Conservation (phyloP, 2,329 filamentous ascomycete species). For the Fusarium sp. region DNA sequence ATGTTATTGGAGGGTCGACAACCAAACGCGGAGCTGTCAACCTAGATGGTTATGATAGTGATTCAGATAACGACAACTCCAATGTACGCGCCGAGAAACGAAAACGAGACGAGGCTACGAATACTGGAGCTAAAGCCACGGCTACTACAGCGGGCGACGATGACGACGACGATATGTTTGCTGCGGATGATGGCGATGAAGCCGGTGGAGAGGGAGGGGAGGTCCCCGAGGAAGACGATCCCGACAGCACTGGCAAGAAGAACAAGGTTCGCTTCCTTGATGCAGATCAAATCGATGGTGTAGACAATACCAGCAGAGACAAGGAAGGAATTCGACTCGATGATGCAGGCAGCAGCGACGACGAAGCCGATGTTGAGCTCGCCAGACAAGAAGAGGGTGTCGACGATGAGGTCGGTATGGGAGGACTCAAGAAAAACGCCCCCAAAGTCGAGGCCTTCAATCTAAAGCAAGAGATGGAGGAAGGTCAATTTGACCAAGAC, state of each 20-base stretch:
- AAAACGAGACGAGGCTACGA: slow-evolving; percentile 60
- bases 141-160: slow-evolving; percentile 72
- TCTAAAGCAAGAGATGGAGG: slow-evolving; percentile 88
- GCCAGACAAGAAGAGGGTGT: slow-evolving; percentile 80
- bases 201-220: slow-evolving; percentile 54
- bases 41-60: slow-evolving; percentile 95
- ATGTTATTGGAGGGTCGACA: slow-evolving; percentile 85
- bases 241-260: slow-evolving; percentile 65
- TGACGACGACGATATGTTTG: slow-evolving; percentile 77
- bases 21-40: slow-evolving; percentile 96
- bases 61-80: slow-evolving; percentile 92
- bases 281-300: slow-evolving; percentile 77
- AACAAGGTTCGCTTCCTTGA: slow-evolving; percentile 72
- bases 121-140: slow-evolving; percentile 50
- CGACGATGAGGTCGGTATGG: slow-evolving; percentile 90
- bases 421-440: slow-evolving; percentile 90
- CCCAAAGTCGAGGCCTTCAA: slow-evolving; percentile 98
- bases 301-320: slow-evolving; percentile 77
- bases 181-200: slow-evolving; percentile 69
- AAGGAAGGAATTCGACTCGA: slow-evolving; percentile 76
- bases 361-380: slow-evolving; percentile 75
- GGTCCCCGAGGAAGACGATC: slow-evolving; percentile 49
- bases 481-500: slow-evolving; percentile 88
- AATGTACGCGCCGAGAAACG: slow-evolving; percentile 75
- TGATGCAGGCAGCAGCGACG: slow-evolving; percentile 66